Evolutionary conservation across 1,139 yeast genomes (phyloP).

Genomic region (Scheffersomyces titani): DNA sequence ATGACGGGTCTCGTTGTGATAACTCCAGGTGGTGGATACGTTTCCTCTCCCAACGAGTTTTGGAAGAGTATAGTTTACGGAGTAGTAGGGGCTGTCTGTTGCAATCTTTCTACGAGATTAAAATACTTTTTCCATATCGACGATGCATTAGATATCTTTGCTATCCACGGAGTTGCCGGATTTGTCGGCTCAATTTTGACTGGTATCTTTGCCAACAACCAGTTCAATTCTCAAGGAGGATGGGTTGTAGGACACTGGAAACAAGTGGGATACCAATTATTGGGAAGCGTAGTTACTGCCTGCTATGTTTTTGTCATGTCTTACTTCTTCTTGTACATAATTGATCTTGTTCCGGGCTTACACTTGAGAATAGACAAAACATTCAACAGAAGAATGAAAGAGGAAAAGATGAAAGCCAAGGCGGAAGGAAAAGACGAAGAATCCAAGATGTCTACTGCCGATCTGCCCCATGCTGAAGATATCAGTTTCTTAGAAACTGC

Average conservation of each 20-base stretch:
- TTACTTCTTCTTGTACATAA: constrained; percentile 37
- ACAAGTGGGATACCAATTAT: constrained; percentile 50
- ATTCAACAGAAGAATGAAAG: constrained; percentile 36
- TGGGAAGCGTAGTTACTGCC: constrained; percentile 44
- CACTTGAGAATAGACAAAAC: constrained; percentile 48
- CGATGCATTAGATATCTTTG: constrained; percentile 49
- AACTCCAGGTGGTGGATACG: constrained; percentile 50
- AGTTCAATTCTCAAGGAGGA: constrained; percentile 43
- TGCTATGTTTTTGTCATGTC: constrained; percentile 40
- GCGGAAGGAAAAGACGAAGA: constrained; percentile 16
- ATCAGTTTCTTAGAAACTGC: constrained; percentile 25
- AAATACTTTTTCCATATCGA: constrained; percentile 42
- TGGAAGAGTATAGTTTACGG: constrained; percentile 49
- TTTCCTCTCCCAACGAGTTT: constrained; percentile 36
- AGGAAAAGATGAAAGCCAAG: constrained; percentile 8
- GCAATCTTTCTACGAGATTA: constrained; percentile 43
- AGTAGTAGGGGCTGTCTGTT: constrained; percentile 35
- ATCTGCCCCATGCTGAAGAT: constrained; percentile 6
- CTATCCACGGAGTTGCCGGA: constrained; percentile 49
- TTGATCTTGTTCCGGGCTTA: constrained; percentile 49
- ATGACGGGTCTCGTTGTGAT: constrained; percentile 47
- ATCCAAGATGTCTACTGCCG: constrained; percentile 19
- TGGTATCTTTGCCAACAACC: constrained; percentile 41
- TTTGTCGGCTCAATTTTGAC: constrained; percentile 44
- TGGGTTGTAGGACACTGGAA: constrained; percentile 50